phyloP scores from a whole-genome alignment of 1,139 yeast species.

The Candida freyschussii region DNA sequence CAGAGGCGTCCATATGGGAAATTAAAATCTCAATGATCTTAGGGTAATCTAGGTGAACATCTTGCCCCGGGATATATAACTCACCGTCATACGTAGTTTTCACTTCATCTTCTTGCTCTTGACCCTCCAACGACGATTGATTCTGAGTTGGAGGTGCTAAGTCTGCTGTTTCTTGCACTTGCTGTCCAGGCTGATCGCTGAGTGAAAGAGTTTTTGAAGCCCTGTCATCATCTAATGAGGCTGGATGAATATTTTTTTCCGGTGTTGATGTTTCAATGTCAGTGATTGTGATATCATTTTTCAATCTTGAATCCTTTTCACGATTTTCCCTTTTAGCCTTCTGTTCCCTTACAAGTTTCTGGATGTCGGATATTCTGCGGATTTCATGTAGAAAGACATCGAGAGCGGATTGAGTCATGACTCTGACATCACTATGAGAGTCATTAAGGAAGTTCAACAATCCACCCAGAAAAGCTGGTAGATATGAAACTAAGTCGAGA shows the following conservation, averaged over 20 bases:
- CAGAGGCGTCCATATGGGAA: slow-evolving; percentile 63
- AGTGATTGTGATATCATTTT: slow-evolving; percentile 14
- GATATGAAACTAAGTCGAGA: slow-evolving; percentile 75
- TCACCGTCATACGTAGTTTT: slow-evolving; percentile 40
- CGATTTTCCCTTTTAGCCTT: slow-evolving; percentile 8
- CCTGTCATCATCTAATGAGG: no score
- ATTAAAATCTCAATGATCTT: slow-evolving; percentile 76
- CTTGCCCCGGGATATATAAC: slow-evolving; percentile 77
- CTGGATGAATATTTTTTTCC: slow-evolving; percentile 4
- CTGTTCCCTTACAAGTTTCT: slow-evolving; percentile 30
- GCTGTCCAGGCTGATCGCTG: no score
- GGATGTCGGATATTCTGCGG: slow-evolving; percentile 65
- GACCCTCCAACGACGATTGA: slow-evolving; percentile 1
- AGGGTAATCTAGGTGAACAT: slow-evolving; percentile 75
- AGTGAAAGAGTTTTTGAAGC: no score
- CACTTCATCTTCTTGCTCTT: slow-evolving; percentile 7
- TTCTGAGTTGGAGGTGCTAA: no score
- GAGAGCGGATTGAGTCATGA: slow-evolving; percentile 75
- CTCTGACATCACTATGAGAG: slow-evolving; percentile 81
- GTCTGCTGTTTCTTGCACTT: no score
- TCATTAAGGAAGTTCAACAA: slow-evolving; percentile 76
- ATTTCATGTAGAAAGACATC: slow-evolving; percentile 78
- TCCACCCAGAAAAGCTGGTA: slow-evolving; percentile 89
- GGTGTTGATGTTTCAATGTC: slow-evolving; percentile 20
- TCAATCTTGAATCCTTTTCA: slow-evolving; percentile 11